phyloP scores from a whole-genome alignment of 2,329 filamentous ascomycete species.

The Pseudogymnoascus pannorum region DNA sequence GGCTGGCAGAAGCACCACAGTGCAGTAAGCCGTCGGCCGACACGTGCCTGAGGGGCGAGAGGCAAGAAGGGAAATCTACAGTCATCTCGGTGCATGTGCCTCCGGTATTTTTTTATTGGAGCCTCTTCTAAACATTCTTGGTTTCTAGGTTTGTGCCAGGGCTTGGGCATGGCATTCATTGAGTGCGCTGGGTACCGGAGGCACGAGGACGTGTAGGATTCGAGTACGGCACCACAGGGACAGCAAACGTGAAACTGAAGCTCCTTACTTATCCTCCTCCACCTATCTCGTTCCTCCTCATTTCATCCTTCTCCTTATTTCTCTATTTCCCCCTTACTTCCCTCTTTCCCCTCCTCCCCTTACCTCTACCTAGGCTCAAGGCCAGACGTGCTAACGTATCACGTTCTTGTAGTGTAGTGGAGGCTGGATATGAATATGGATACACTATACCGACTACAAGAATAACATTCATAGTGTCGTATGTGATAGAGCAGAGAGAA shows the following conservation, averaged over 20 bases:
- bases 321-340: too few species aligned
- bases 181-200: not conserved
- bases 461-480: not conserved
- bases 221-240: not conserved
- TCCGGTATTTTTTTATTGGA: not conserved
- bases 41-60: not conserved
- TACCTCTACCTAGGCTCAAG: not conserved
- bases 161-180: not conserved
- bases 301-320: not conserved
- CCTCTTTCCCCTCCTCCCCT: too few species aligned
- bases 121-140: not conserved
- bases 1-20: not conserved
- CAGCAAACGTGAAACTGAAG: not conserved
- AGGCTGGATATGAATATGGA: not conserved
- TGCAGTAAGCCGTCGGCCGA: too few species aligned
- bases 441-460: not conserved
- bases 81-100: not conserved
- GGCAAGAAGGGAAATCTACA: not conserved
- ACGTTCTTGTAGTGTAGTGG: not conserved
- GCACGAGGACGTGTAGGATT: not conserved
- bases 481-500: not conserved
- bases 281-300: not conserved
- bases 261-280: not conserved
- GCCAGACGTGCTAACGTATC: not conserved
- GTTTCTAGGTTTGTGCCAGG: not conserved